Conservation (phyloP, 2,329 filamentous ascomycete species). For the Fusarium sp. region DNA sequence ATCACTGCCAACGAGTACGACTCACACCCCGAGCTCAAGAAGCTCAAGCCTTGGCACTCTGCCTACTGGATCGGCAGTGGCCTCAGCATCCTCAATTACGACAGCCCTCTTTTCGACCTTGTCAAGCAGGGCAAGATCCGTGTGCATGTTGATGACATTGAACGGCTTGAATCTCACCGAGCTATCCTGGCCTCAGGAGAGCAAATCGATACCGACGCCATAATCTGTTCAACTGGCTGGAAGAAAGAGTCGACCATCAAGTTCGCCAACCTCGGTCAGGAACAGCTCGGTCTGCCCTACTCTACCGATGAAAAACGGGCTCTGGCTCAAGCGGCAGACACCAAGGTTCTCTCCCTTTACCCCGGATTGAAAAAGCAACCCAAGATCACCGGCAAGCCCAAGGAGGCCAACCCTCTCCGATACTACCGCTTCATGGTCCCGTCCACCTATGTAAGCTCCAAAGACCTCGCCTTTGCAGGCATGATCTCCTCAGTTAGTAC, state of each 20-base stretch:
- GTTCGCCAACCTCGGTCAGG: slow-evolving; percentile 45
- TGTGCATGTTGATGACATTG: slow-evolving; percentile 61
- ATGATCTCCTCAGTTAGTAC: neutral
- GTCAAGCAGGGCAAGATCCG: slow-evolving; percentile 60
- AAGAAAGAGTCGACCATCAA: slow-evolving; percentile 57
- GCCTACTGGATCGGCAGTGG: slow-evolving; percentile 62
- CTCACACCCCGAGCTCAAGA: slow-evolving; percentile 51
- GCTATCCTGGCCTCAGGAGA: slow-evolving; percentile 58
- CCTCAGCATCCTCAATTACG: slow-evolving; percentile 66
- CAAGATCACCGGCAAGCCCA: neutral
- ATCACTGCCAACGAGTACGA: slow-evolving; percentile 59
- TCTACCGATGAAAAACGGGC: neutral
- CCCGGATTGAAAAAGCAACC: neutral
- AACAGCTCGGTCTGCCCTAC: neutral
- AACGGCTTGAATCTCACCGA: slow-evolving; percentile 50
- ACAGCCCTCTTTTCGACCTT: slow-evolving; percentile 62
- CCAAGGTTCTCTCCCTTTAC: neutral
- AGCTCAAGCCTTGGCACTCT: slow-evolving; percentile 55
- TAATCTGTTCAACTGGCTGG: slow-evolving; percentile 67
- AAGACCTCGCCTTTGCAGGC: neutral
- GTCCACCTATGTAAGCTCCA: neutral
- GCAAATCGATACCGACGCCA: slow-evolving; percentile 55
- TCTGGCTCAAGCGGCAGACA: neutral
- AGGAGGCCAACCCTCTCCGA: neutral
- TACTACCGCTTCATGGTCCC: neutral